Conservation (phyloP, 805 yeast species). For the Blastobotrys robertii region DNA sequence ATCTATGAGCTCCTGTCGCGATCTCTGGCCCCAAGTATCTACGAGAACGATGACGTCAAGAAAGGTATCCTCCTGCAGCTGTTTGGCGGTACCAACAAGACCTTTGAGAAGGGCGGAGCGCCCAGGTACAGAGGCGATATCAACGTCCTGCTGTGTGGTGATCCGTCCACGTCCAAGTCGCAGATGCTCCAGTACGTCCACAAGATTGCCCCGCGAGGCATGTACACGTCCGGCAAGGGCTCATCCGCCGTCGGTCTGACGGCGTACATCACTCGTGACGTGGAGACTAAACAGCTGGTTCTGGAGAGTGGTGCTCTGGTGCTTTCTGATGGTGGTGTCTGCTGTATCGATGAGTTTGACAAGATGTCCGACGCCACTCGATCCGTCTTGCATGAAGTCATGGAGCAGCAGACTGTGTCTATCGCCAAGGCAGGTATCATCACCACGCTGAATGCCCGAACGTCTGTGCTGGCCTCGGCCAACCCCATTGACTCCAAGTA, state of each 20-base stretch:
- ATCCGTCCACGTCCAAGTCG: conserved; percentile 95
- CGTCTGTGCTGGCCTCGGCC: conserved; percentile 92
- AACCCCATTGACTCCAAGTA: conserved; percentile 95
- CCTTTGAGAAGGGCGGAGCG: conserved; percentile 74
- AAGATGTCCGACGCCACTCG: conserved; percentile 93
- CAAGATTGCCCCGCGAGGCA: conserved; percentile 95
- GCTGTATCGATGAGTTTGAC: conserved; percentile 98
- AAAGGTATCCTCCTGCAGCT: conserved; percentile 88
- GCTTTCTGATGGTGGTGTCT: conserved; percentile 93
- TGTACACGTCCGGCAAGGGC: conserved; percentile 97
- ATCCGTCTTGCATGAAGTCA: conserved; percentile 93
- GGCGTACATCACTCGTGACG: conserved; percentile 90
- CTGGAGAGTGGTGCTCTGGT: conserved; percentile 95
- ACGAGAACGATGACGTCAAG: conserved; percentile 92
- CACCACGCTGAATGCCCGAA: conserved; percentile 92
- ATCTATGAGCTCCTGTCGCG: conserved; percentile 78
- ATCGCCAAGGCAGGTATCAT: conserved; percentile 98
- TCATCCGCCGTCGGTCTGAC: conserved; percentile 98
- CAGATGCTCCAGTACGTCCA: conserved; percentile 92
- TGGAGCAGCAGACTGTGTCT: conserved; percentile 98
- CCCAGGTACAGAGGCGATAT: conserved; percentile 89
- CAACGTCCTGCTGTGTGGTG: conserved; percentile 88
- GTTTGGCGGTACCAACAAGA: conserved; percentile 92
- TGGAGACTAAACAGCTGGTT: conserved; percentile 87
- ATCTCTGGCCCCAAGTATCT: conserved; percentile 94